These are phyloP conservation scores for Lipomyces kockii DNA, from an alignment of 805 yeast genomes.

Conservation along the genomic window DNA sequence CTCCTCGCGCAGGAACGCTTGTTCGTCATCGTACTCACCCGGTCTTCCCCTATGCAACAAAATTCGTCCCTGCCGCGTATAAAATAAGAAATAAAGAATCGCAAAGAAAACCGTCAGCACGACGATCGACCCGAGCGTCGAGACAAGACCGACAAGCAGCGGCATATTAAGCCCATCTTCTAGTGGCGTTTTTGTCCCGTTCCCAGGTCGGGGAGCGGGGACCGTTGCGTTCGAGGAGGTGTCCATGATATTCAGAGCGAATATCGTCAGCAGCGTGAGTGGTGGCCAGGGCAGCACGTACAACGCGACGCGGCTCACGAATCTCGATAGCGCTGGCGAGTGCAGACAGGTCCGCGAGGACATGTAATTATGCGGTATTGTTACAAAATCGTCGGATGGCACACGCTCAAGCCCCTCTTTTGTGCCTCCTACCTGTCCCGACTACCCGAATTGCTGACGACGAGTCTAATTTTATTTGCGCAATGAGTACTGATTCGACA, in stretches of 20 bases:
- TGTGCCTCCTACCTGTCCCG: neutral
- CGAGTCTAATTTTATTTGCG: constrained; percentile 1
- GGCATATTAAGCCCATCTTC: constrained; percentile 44
- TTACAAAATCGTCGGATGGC: neutral
- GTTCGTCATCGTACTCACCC: constrained; percentile 68
- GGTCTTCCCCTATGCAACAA: constrained; percentile 53
- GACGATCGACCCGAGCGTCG: constrained; percentile 45
- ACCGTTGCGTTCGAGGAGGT: neutral
- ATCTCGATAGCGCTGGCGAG: constrained; percentile 6
- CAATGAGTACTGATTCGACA: neutral
- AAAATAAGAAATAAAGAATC: constrained; percentile 45
- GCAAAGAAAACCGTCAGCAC: constrained; percentile 43
- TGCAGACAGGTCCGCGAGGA: constrained; percentile 2
- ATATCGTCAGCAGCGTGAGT: constrained; percentile 3
- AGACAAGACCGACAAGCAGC: constrained; percentile 47
- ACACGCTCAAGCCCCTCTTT: neutral
- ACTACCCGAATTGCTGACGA: neutral
- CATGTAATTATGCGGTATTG: neutral
- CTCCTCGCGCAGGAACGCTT: constrained; percentile 62
- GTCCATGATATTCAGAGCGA: neutral
- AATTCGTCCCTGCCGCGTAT: constrained; percentile 44
- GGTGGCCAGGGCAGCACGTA: constrained; percentile 18
- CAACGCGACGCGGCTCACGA: constrained; percentile 1
- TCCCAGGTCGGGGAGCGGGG: neutral
- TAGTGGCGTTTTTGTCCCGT: constrained; percentile 10